These are phyloP conservation scores for Neurospora sp. DNA, from an alignment of 495 filamentous ascomycete species.

Conservation along the genomic window DNA sequence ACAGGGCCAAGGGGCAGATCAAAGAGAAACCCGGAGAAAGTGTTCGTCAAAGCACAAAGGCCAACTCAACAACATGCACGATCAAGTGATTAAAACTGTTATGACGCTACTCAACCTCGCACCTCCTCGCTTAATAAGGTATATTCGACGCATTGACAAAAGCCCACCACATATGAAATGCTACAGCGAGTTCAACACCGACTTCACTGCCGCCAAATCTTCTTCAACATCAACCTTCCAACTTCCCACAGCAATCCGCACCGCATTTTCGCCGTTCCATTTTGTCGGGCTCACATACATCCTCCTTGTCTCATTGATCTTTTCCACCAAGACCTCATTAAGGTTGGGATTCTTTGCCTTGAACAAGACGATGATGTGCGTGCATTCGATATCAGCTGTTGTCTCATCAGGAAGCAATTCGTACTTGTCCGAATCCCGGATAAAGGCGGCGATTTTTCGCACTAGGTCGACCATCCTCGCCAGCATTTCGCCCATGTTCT, in stretches of 20 bases:
- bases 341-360: constrained; percentile 57
- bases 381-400: constrained; percentile 20
- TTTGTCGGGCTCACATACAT: constrained; percentile 78
- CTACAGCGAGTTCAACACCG: constrained; percentile 27
- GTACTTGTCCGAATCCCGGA: constrained; percentile 48
- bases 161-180: not conserved
- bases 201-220: constrained; percentile 43
- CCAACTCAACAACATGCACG: not conserved
- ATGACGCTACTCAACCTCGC: not conserved
- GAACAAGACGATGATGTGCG: constrained; percentile 76
- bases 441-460: constrained; percentile 50
- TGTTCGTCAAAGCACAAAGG: not conserved
- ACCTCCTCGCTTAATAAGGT: not conserved
- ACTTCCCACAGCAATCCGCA: constrained; percentile 72
- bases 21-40: not conserved
- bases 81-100: not conserved
- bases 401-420: constrained; percentile 50
- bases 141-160: not conserved
- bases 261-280: constrained; percentile 64
- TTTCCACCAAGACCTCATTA: constrained; percentile 53
- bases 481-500: constrained; percentile 63
- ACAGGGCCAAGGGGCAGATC: not conserved
- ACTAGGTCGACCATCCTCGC: constrained; percentile 61
- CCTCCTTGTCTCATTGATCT: constrained; percentile 62
- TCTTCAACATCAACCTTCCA: constrained; percentile 58